Evolutionary conservation across 768 basidiomycete species (phyloP), one percentile per base, ranked within the genome.

Genomic region (Kwoniella dejecticola): DNA sequence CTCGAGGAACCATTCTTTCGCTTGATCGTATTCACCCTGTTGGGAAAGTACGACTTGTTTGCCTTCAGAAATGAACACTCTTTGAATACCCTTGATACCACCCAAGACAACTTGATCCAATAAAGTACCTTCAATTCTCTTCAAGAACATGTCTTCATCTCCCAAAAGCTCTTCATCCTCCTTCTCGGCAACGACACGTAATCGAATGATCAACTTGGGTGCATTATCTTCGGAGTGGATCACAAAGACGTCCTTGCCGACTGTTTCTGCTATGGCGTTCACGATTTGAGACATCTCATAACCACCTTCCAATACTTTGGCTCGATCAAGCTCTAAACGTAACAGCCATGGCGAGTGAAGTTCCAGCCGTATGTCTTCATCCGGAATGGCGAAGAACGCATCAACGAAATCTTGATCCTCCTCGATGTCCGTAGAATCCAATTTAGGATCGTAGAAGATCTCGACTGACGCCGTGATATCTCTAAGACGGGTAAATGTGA

Each of bases 201-300:
- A 95, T 45, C 96, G 95, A 69, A 99, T 89, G 71, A 98, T 85
- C 11, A 98, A 86, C 81, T 97, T 97, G 80, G 95, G 91, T 2
- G 95, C 90, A 80, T 96, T 97, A 79, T 97, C 95, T 83, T 97
- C 95, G 66, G 91, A 93, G 89, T 93, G 96, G 68, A 98, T 96
- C 78, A 97, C 92, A 79, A 97, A 97, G 13, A 97, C 82, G 75
- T 97, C 95, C 1, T 90, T 88, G 77, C 92, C 90, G 83, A 98
- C 98, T 67, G 86, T 93, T 78, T 92, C 90, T 19, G 89, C 89
- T 60, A 99, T 98, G 41, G 89, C 87, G 65, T 89, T 87, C 4
- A 93, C 94, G 42, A 98, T 94, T 67, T 91, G 90, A 47, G 88
- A 84, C 91, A 98, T 98, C 11, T 89, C 90, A 69, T 97, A 83